A percentile compares a stretch with the other conserved stretches of the same genome.
phyloP scores from a whole-genome alignment of 2,329 filamentous ascomycete species.

The Paraphaeosphaeria minitans region DNA sequence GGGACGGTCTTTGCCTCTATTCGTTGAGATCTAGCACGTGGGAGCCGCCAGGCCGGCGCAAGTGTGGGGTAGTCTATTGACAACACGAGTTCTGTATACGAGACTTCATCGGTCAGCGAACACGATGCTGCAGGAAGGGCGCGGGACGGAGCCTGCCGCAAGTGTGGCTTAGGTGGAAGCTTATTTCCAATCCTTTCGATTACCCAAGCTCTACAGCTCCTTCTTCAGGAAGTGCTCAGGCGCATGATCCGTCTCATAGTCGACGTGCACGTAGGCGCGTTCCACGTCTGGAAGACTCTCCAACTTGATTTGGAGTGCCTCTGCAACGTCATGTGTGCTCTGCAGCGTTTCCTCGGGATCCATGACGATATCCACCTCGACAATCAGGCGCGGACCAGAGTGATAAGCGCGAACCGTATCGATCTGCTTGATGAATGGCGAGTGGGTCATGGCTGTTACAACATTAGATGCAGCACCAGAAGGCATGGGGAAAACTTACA shows the following conservation, averaged over 20 bases:
- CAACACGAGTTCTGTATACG: background rate
- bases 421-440: slow-evolving; percentile 76
- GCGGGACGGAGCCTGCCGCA: no score
- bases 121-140: no score
- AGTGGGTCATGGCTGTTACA: slow-evolving; percentile 76
- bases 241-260: slow-evolving; percentile 95
- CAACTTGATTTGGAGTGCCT: slow-evolving; percentile 91
- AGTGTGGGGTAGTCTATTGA: slow-evolving; percentile 17
- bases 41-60: slow-evolving; percentile 8
- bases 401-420: slow-evolving; percentile 96
- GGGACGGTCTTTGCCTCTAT: slow-evolving; percentile 16
- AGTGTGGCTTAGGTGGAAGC: no score
- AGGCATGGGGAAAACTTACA: slow-evolving; percentile 56
- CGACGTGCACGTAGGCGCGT: slow-evolving; percentile 93
- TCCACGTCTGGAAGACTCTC: slow-evolving; percentile 92
- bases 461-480: background rate
- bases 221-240: slow-evolving; percentile 79
- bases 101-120: background rate
- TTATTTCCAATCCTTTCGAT: background rate
- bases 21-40: slow-evolving; percentile 17
- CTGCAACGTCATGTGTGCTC: slow-evolving; percentile 89
- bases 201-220: slow-evolving; percentile 46
- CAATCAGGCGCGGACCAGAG: slow-evolving; percentile 83
- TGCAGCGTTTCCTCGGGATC: slow-evolving; percentile 72
- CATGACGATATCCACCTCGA: slow-evolving; percentile 97